A percentile compares a stretch with the other conserved stretches of the same genome.
Evolutionary conservation across 2,329 filamentous ascomycete genomes (phyloP).

Genomic region (Alternaria postmessia): DNA sequence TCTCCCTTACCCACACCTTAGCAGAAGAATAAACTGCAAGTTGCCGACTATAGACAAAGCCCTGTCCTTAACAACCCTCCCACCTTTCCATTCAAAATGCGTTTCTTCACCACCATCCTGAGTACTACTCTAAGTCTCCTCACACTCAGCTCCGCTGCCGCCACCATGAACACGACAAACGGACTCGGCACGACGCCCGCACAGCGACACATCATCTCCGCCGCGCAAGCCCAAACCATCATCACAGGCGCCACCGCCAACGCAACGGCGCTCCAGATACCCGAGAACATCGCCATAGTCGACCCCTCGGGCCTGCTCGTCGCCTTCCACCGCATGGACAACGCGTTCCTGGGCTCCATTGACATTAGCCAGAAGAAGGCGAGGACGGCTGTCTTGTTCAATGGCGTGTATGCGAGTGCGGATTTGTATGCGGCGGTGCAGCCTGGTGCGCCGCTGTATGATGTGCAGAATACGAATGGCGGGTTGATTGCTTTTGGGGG

Average conservation of each 20-base stretch:
- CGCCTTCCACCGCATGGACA: conserved; percentile 42
- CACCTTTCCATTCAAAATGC: not conserved
- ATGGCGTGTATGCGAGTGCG: conserved; percentile 27
- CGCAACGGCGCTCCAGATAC: conserved; percentile 32
- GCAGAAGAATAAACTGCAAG: not conserved
- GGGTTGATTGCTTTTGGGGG: conserved; percentile 41
- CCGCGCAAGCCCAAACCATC: conserved; percentile 35
- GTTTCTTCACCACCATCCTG: conserved; percentile 2
- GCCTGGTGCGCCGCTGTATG: conserved; percentile 31
- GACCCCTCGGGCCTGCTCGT: conserved; percentile 40
- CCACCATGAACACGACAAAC: conserved; percentile 33
- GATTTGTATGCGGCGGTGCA: conserved; percentile 24
- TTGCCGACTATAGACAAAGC: not conserved
- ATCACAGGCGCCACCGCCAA: conserved; percentile 31
- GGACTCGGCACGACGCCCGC: conserved; percentile 32
- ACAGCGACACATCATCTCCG: conserved; percentile 29
- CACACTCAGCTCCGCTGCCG: conserved; percentile 16
- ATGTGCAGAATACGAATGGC: conserved; percentile 38
- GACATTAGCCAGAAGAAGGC: conserved; percentile 43
- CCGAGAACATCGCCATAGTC: conserved; percentile 42
- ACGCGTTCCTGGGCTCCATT: conserved; percentile 38
- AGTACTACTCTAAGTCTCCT: conserved; percentile 12
- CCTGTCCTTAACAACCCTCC: not conserved
- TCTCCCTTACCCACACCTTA: not conserved
- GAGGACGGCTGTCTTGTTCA: conserved; percentile 39